Evolutionary conservation across 768 basidiomycete genomes (phyloP).

Genomic region (Agaricus subrufescens): DNA sequence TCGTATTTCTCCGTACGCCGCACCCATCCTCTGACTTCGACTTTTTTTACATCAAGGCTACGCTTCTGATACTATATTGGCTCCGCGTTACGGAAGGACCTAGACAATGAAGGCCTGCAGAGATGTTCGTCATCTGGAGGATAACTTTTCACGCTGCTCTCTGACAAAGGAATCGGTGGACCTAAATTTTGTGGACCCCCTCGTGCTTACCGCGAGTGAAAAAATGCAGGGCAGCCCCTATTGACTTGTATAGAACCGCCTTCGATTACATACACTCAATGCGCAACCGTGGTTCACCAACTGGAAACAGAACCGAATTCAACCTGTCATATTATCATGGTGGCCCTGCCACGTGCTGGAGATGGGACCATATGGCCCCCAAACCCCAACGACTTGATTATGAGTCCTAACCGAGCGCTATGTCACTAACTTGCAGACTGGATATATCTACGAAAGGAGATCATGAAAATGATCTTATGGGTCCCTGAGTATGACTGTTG

Average conservation of each 20-base stretch:
- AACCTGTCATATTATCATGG: not conserved
- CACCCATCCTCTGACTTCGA: not conserved
- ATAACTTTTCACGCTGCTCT: not conserved
- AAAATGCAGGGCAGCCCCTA: not conserved
- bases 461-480: not conserved
- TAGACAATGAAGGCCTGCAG: not conserved
- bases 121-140: not conserved
- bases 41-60: not conserved
- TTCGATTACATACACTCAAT: conserved; percentile 9
- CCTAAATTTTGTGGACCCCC: conserved; percentile 4
- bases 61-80: not conserved
- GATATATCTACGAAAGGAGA: not conserved
- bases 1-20: not conserved
- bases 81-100: not conserved
- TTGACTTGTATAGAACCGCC: not conserved
- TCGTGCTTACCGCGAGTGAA: conserved; percentile 9
- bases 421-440: not conserved
- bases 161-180: not conserved
- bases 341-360: not conserved
- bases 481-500: not conserved
- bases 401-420: not conserved
- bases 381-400: not conserved
- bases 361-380: conserved; percentile 1
- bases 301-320: not conserved
- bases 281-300: not conserved